Percentiles rank a stretch among this genome's conserved stretches.
phyloP scores from a whole-genome alignment of 768 basidiomycete species.

The Boletus vinaceobasis region DNA sequence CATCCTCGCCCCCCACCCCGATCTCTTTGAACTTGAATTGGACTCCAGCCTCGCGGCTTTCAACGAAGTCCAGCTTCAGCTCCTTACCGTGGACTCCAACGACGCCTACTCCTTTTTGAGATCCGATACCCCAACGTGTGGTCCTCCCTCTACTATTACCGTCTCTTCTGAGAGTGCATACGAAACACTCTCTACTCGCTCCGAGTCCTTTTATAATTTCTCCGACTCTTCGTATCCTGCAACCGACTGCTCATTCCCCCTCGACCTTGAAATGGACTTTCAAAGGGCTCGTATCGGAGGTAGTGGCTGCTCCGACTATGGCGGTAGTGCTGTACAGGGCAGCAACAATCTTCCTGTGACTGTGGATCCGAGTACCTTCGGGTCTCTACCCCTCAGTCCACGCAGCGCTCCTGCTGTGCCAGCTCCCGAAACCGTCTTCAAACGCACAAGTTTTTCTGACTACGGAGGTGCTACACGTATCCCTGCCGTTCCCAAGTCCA shows the following conservation, averaged over 20 bases:
- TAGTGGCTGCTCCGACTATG: constrained; percentile 50
- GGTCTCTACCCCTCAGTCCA: constrained; percentile 54
- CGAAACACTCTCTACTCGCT: constrained; percentile 64
- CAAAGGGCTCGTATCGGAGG: constrained; percentile 53
- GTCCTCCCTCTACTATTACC: constrained; percentile 76
- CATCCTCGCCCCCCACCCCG: constrained; percentile 73
- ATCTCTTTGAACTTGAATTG: constrained; percentile 81
- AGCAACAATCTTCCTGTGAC: constrained; percentile 39
- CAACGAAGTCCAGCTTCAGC: constrained; percentile 59
- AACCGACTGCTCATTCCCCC: constrained; percentile 53
- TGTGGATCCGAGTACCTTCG: constrained; percentile 58
- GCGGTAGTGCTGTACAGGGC: constrained; percentile 35
- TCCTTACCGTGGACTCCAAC: constrained; percentile 61
- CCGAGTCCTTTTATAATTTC: constrained; percentile 69
- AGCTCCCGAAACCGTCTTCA: constrained; percentile 25
- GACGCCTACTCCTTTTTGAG: constrained; percentile 63
- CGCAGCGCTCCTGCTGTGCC: constrained; percentile 45
- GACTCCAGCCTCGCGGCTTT: constrained; percentile 67
- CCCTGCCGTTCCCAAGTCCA: constrained; percentile 46
- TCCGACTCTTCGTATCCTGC: constrained; percentile 49
- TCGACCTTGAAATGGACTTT: constrained; percentile 75
- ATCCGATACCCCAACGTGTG: constrained; percentile 60
- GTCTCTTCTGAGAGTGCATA: constrained; percentile 75
- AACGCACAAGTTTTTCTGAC: constrained; percentile 63
- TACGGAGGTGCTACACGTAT: constrained; percentile 54